Evolutionary conservation across 2,329 filamentous ascomycete species (phyloP).

Genomic region (Penicillium sp.): DNA sequence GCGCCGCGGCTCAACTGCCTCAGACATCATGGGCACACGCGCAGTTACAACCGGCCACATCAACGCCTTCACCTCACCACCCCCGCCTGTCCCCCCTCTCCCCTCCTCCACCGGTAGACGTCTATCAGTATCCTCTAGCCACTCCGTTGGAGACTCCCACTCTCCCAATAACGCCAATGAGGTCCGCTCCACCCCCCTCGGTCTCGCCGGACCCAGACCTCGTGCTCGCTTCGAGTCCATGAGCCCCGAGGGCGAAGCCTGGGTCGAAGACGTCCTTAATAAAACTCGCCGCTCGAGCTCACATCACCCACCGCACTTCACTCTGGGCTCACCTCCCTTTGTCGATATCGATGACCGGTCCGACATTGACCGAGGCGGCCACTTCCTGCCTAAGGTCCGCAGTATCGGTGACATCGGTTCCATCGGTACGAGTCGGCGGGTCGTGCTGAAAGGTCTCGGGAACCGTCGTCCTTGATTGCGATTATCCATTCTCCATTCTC

Average conservation of each 20-base stretch:
- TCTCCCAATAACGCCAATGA: conserved; percentile 26
- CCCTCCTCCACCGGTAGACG: conserved; percentile 29
- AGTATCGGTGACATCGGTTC: conserved; percentile 45
- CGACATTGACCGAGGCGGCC: conserved; percentile 6
- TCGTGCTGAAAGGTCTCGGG: conserved; percentile 40
- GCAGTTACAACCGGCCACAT: conserved; percentile 31
- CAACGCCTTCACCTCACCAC: conserved; percentile 32
- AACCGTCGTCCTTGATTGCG: conserved; percentile 21
- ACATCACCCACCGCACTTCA: conserved; percentile 28
- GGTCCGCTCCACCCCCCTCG: conserved; percentile 42
- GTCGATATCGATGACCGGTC: conserved; percentile 16
- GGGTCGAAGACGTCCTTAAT: conserved; percentile 50
- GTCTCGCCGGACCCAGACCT: conserved; percentile 48
- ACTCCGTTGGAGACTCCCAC: conserved; percentile 34
- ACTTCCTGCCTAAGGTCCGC: conserved; percentile 32
- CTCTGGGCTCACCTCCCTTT: conserved; percentile 20
- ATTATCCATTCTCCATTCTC: neutral
- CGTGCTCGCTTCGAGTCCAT: conserved; percentile 43
- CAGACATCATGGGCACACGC: conserved; percentile 30
- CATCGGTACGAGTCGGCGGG: conserved; percentile 39
- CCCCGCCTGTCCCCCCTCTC: conserved; percentile 7
- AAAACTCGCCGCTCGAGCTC: conserved; percentile 45
- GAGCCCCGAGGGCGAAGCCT: conserved; percentile 49
- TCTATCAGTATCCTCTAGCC: conserved; percentile 41
- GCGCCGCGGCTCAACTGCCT: conserved; percentile 39